Evolutionary conservation across 805 yeast genomes (phyloP).

Genomic region (Zygosaccharomyces siamensis): DNA sequence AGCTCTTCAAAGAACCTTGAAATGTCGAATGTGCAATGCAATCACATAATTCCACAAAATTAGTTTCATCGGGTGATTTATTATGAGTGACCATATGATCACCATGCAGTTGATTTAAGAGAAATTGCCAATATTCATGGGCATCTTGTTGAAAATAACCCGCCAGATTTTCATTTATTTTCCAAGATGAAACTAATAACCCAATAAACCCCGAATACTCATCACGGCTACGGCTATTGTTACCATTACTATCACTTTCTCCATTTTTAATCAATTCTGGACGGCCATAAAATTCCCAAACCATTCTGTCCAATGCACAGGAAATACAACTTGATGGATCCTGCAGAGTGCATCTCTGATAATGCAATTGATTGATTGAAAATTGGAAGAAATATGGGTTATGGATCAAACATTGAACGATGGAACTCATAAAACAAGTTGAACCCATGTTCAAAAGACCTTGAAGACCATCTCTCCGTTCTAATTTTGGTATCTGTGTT

Average conservation of each 20-base stretch:
- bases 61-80: constrained; percentile 12
- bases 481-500: constrained; percentile 29
- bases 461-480: constrained; percentile 70
- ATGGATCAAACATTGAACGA: constrained; percentile 84
- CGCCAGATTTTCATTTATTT: constrained; percentile 74
- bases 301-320: constrained; percentile 78
- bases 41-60: constrained; percentile 41
- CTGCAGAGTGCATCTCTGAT: constrained; percentile 25
- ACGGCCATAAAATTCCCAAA: constrained; percentile 67
- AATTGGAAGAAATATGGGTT: constrained; percentile 81
- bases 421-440: constrained; percentile 93
- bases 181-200: constrained; percentile 82
- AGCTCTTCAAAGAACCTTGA: constrained; percentile 76
- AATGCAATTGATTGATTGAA: constrained; percentile 49
- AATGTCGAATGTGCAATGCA: constrained; percentile 83
- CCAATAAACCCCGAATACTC: constrained; percentile 73
- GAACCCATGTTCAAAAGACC: constrained; percentile 95
- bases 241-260: not conserved
- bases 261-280: constrained; percentile 26
- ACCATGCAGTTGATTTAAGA: constrained; percentile 75
- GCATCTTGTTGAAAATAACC: constrained; percentile 99
- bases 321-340: constrained; percentile 54
- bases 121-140: constrained; percentile 93
- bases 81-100: constrained; percentile 26
- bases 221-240: constrained; percentile 14